A percentile compares a stretch with the other conserved stretches of the same genome.
Evolutionary conservation across 129 eudicot species (phyloP).

Genomic region (Ambrosia artemisiifolia): DNA sequence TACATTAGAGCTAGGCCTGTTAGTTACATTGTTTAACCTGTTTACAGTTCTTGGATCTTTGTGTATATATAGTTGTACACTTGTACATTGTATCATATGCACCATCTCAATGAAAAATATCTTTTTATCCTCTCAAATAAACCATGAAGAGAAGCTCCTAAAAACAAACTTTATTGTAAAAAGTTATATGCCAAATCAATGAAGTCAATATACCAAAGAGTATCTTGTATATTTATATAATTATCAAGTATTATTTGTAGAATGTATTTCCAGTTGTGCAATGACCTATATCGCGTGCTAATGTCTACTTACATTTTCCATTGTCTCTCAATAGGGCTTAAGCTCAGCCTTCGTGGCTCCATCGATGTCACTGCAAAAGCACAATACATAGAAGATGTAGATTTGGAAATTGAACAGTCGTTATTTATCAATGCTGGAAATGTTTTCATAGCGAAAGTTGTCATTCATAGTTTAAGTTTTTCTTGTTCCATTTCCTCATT

Average conservation of each 20-base stretch:
- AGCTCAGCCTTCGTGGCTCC: slow-evolving; percentile 13
- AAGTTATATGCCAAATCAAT: not conserved
- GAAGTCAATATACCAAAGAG: not conserved
- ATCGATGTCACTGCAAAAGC: not conserved
- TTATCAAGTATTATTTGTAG: not conserved
- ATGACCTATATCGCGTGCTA: not conserved
- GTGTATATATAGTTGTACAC: too few species aligned
- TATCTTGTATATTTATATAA: not conserved
- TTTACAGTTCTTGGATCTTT: too few species aligned
- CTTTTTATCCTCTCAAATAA: not conserved
- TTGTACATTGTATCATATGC: too few species aligned
- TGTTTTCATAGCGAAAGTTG: slow-evolving; percentile 1
- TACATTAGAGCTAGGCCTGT: too few species aligned
- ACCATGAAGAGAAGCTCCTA: not conserved
- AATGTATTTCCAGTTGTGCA: not conserved
- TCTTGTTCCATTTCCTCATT: not conserved
- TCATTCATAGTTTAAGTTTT: slow-evolving; percentile 29
- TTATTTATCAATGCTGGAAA: slow-evolving; percentile 2
- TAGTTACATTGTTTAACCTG: too few species aligned
- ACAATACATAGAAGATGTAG: slow-evolving; percentile 1
- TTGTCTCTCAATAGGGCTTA: slow-evolving; percentile 24
- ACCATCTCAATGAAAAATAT: too few species aligned
- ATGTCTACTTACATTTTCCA: not conserved
- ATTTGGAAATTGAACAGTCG: not conserved
- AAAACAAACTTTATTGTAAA: not conserved